These are phyloP conservation scores for Mesostigma viride DNA, from an alignment of 139 green algal species.

Conservation along the genomic window DNA sequence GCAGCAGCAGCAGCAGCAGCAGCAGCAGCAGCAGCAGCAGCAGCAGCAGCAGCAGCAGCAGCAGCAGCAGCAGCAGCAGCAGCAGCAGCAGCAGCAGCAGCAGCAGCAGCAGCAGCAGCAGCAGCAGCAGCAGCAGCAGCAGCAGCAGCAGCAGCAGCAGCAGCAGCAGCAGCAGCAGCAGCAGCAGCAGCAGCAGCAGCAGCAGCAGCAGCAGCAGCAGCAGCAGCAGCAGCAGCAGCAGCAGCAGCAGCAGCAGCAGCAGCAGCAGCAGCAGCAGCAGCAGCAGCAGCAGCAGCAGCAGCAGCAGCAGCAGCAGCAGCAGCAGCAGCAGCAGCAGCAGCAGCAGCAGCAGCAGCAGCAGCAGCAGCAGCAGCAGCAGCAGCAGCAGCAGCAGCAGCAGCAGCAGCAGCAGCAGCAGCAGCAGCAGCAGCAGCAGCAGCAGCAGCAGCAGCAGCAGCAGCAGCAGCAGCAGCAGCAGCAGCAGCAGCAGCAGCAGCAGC, in stretches of 20 bases:
- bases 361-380: not conserved
- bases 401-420: constrained; percentile 1
- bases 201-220: not conserved
- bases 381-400: constrained; percentile 1
- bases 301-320: not conserved
- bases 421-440: not conserved
- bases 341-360: constrained; percentile 1
- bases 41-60: constrained; percentile 1
- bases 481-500: not conserved
- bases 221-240: not conserved
- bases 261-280: not conserved
- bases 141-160: not conserved
- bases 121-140: not conserved
- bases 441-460: constrained; percentile 1
- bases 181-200: not conserved
- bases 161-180: constrained; percentile 1
- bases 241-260: not conserved
- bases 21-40: constrained; percentile 1
- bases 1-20: not conserved
- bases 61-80: not conserved
- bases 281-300: constrained; percentile 1
- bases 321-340: constrained; percentile 1
- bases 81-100: constrained; percentile 1
- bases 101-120: not conserved
- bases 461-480: constrained; percentile 1